phyloP scores from a whole-genome alignment of 805 yeast species.

The Debaryomyces tyrocola region DNA sequence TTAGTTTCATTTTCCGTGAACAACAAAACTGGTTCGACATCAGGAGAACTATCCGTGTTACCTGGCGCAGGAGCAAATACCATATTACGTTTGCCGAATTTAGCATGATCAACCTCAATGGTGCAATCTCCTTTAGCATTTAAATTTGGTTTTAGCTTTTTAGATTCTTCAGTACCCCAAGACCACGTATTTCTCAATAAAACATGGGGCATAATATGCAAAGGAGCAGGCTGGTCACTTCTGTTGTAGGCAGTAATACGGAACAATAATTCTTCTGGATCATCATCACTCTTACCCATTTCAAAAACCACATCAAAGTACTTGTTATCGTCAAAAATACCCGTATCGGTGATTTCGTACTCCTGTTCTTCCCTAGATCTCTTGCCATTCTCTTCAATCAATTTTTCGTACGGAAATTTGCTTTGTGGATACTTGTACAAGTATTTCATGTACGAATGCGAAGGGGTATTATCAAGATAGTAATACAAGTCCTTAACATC shows the following conservation, averaged over 20 bases:
- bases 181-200: conserved; percentile 89
- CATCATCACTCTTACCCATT: conserved; percentile 81
- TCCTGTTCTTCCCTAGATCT: conserved; percentile 70
- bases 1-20: conserved; percentile 93
- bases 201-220: conserved; percentile 82
- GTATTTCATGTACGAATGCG: conserved; percentile 90
- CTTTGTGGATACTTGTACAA: conserved; percentile 90
- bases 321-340: conserved; percentile 64
- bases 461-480: conserved; percentile 87
- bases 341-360: conserved; percentile 82
- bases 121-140: conserved; percentile 41
- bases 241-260: conserved; percentile 87
- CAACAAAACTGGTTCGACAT: conserved; percentile 71
- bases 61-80: conserved; percentile 88
- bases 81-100: conserved; percentile 64
- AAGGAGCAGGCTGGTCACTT: conserved; percentile 80
- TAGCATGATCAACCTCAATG: conserved; percentile 63
- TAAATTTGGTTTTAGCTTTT: conserved; percentile 49
- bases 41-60: conserved; percentile 52
- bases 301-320: conserved; percentile 89
- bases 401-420: conserved; percentile 76
- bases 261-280: conserved; percentile 77
- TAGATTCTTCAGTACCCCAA: conserved; percentile 68
- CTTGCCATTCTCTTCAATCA: conserved; percentile 64
- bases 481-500: conserved; percentile 87